Conservation (phyloP, 768 basidiomycete genomes). For the Amanita brunnescens region DNA sequence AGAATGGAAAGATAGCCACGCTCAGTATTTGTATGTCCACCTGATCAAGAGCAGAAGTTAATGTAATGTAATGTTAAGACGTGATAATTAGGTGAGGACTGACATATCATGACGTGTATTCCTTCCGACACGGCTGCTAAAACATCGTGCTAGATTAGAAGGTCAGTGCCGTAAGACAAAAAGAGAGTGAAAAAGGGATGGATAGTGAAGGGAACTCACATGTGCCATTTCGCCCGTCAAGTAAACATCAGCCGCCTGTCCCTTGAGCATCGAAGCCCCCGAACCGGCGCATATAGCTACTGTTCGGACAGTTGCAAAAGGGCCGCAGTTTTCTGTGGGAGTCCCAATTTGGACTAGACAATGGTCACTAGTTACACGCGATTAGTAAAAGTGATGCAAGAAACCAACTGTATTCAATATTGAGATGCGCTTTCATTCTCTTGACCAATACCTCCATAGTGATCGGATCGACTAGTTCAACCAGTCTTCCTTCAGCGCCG, state of each 20-base stretch:
- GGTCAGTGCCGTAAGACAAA: conserved; percentile 7
- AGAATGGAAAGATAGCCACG: conserved; percentile 82
- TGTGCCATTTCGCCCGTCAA: conserved; percentile 92
- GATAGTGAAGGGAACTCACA: conserved; percentile 33
- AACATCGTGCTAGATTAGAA: conserved; percentile 65
- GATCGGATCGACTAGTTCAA: conserved; percentile 50
- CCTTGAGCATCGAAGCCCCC: conserved; percentile 69
- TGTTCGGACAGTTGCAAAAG: conserved; percentile 35
- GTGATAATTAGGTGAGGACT: conserved; percentile 24
- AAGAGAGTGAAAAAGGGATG: not conserved
- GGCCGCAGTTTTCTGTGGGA: conserved; percentile 19
- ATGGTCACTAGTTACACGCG: conserved; percentile 1
- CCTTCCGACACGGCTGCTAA: conserved; percentile 72
- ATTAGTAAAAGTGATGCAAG: not conserved
- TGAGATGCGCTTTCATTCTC: conserved; percentile 64
- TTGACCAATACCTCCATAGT: conserved; percentile 50
- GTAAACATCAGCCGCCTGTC: conserved; percentile 74
- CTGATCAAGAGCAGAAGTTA: conserved; percentile 25
- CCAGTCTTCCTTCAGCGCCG: conserved; percentile 62
- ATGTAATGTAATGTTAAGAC: conserved; percentile 20
- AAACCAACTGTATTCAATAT: conserved; percentile 47
- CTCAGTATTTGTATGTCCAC: conserved; percentile 93
- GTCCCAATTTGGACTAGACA: conserved; percentile 61
- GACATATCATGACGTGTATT: conserved; percentile 77
- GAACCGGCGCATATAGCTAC: conserved; percentile 91